A percentile compares a stretch with the other conserved stretches of the same genome.
Conservation (phyloP, 2,329 filamentous ascomycete genomes). For the Pseudogymnoascus sp. region DNA sequence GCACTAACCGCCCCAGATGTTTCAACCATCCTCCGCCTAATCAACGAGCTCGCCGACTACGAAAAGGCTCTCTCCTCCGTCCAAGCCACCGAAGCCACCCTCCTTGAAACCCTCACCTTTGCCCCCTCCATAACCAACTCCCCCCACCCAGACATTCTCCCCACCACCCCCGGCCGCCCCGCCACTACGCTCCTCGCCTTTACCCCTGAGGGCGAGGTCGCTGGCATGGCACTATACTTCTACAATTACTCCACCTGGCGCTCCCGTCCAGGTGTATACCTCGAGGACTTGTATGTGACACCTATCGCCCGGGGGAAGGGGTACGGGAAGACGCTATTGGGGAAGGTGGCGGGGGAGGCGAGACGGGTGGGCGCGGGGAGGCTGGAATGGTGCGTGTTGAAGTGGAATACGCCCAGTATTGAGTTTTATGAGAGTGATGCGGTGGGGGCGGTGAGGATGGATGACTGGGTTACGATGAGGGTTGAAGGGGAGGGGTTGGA, state of each 20-base stretch:
- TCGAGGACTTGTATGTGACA: constrained; percentile 86
- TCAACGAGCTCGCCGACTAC: constrained; percentile 80
- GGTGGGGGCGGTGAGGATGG: constrained; percentile 54
- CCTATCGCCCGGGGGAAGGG: constrained; percentile 62
- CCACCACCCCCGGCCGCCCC: constrained; percentile 48
- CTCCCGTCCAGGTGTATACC: constrained; percentile 76
- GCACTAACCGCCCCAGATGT: constrained; percentile 53
- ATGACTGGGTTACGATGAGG: constrained; percentile 67
- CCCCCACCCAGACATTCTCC: constrained; percentile 37
- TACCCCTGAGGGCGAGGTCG: constrained; percentile 38
- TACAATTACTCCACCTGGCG: constrained; percentile 96
- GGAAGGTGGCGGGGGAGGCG: constrained; percentile 71
- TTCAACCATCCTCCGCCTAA: constrained; percentile 68
- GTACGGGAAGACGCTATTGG: constrained; percentile 69
- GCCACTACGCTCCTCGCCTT: constrained; percentile 68
- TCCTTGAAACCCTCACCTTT: constrained; percentile 72
- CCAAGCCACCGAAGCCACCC: constrained; percentile 66
- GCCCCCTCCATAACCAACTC: constrained; percentile 43
- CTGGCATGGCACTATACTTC: constrained; percentile 84
- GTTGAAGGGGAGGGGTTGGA: constrained; percentile 58
- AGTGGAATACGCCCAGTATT: constrained; percentile 89
- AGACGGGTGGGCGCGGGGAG: constrained; percentile 62
- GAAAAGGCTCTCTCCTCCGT: constrained; percentile 69
- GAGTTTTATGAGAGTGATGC: constrained; percentile 66
- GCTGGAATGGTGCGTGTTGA: constrained; percentile 84